Evolutionary conservation across 805 yeast species (phyloP).

Genomic region (Lipomyces sp.): DNA sequence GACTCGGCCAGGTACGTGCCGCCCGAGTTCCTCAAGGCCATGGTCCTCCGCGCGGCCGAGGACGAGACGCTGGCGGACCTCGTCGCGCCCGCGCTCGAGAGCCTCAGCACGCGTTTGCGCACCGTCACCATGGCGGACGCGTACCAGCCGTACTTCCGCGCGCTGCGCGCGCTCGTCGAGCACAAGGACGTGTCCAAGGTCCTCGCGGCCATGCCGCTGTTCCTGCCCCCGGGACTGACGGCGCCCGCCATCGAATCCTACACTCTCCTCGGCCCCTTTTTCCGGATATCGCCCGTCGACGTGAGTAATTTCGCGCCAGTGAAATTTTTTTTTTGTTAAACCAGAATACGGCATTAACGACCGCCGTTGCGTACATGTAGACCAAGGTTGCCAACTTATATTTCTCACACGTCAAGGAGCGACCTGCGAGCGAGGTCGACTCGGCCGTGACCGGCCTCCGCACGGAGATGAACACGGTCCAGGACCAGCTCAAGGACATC

Average conservation of each 20-base stretch:
- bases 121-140: slow-evolving; percentile 26
- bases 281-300: slow-evolving; percentile 70
- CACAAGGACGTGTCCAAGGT: slow-evolving; percentile 60
- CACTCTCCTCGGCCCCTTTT: slow-evolving; percentile 73
- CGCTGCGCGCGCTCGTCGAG: slow-evolving; percentile 53
- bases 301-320: no score
- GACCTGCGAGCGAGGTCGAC: slow-evolving; percentile 45
- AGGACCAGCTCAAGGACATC: slow-evolving; percentile 60
- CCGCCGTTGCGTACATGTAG: no score
- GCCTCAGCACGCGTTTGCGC: slow-evolving; percentile 41
- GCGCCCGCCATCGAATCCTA: slow-evolving; percentile 56
- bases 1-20: slow-evolving; percentile 30
- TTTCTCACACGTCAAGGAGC: slow-evolving; percentile 32
- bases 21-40: slow-evolving; percentile 52
- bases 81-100: slow-evolving; percentile 47
- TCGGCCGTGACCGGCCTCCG: slow-evolving; percentile 59
- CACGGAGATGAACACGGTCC: slow-evolving; percentile 53
- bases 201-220: slow-evolving; percentile 57
- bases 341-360: no score
- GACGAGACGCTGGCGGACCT: slow-evolving; percentile 65
- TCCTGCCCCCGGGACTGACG: slow-evolving; percentile 44
- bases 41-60: slow-evolving; percentile 57
- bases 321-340: no score
- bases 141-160: slow-evolving; percentile 40
- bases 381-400: slow-evolving; percentile 27